Evolutionary conservation across 768 basidiomycete species (phyloP), one percentile per base, ranked within the genome.

Genomic region (Cystobasidium tubakii): DNA sequence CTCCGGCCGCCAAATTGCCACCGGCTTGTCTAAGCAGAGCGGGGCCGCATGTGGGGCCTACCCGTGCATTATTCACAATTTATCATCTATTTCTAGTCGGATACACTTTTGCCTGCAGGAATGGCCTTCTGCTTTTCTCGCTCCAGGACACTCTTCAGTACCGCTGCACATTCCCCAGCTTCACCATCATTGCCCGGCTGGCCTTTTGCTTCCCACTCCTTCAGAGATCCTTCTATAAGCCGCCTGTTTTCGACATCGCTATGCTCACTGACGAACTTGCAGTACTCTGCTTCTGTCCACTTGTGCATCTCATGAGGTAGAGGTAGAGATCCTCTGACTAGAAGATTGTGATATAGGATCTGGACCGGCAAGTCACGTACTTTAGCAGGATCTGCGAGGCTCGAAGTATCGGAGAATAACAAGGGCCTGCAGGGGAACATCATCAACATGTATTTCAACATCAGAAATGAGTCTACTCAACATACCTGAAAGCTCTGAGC

Each of bases 211-310:
- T 92, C 89, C 90, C 89, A 91, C 74, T 88, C 88, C 1, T 85
- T 79, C 21, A 97, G 82, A 0, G 90, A 89, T 19, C 88, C 85
- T 66, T 93, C 90, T 13, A 99, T 83, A 55, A 98, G 84, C 17
- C 86, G 86, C 86, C 87, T 86, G 9, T 89, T 86, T 80, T 97
- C 95, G 74, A 85, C 85, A 74, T 88, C 87, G 1, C 87, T 84
- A 79, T 97, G 96, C 80, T 96, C 94, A 74, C 91, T 89, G 15
- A 98, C 85, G 93, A 94, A 99, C 54, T 91, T 87, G 62, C 96
- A 90, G 81, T 99, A 99, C 83, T 98, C 96, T 1, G 89, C 86
- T 79, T 97, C 92, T 73, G 90, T 89, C 95, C 96, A 98, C 0
- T 90, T 89, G 79, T 97, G 92, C 70, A 92, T 81, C 62, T 86